A percentile compares a stretch with the other conserved stretches of the same genome.
These are phyloP conservation scores for Cicer bijugum DNA, from an alignment of 306 rosid species.

Conservation along the genomic window DNA sequence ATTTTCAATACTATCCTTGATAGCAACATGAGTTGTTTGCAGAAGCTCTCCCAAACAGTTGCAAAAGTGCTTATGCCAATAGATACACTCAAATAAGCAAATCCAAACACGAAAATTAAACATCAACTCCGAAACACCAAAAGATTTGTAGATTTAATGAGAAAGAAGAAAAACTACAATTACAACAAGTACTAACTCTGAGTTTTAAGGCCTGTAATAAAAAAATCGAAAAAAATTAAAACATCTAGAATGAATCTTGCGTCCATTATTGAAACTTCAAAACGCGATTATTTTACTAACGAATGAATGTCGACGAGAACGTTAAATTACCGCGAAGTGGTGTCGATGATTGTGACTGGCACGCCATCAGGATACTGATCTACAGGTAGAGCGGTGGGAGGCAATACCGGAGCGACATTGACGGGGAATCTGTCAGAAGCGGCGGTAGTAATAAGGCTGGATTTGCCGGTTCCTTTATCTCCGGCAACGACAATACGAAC, in stretches of 20 bases:
- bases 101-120: background rate
- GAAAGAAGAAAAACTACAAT: background rate
- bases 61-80: too few species aligned
- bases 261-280: background rate
- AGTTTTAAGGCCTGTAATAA: background rate
- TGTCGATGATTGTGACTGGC: slow-evolving; percentile 86
- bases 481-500: slow-evolving; percentile 96
- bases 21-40: too few species aligned
- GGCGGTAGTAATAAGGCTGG: slow-evolving; percentile 88
- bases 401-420: slow-evolving; percentile 78
- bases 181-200: background rate
- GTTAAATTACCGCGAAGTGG: slow-evolving; percentile 77
- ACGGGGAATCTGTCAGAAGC: slow-evolving; percentile 79
- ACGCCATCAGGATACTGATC: slow-evolving; percentile 92
- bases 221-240: background rate
- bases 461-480: slow-evolving; percentile 86
- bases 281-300: background rate
- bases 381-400: slow-evolving; percentile 84
- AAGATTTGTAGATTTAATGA: background rate
- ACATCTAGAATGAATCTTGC: background rate
- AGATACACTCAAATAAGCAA: too few species aligned
- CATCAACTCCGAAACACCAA: slow-evolving; percentile 1
- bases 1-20: too few species aligned
- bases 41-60: too few species aligned
- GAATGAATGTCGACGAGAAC: background rate